Percentiles rank a stretch among this genome's conserved stretches.
Conservation (phyloP, 768 basidiomycete species). For the Galerina marginata region DNA sequence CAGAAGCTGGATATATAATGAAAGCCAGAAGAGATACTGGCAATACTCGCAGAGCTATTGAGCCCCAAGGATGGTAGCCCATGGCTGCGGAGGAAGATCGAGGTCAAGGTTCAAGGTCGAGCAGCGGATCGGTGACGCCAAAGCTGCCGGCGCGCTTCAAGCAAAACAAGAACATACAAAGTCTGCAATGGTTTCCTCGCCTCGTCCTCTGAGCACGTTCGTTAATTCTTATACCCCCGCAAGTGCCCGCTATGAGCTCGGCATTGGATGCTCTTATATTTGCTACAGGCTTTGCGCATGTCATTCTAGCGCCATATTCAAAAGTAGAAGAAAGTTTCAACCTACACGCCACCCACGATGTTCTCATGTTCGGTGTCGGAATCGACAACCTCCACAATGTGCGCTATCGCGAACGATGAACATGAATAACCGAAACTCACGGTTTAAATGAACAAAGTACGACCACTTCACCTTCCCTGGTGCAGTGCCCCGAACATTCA, state of each 20-base stretch:
- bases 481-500: constrained; percentile 86
- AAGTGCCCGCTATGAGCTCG: constrained; percentile 24
- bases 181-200: too few relatives aligned
- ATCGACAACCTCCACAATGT: constrained; percentile 52
- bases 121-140: too few relatives aligned
- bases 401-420: constrained; percentile 27
- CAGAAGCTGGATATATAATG: constrained; percentile 5
- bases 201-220: too few relatives aligned
- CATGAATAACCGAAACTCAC: neutral
- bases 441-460: constrained; percentile 54
- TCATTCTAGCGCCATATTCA: constrained; percentile 83
- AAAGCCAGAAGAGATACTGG: constrained; percentile 18
- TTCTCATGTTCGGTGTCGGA: constrained; percentile 74
- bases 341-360: constrained; percentile 89
- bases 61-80: constrained; percentile 8
- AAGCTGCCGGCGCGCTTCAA: too few relatives aligned
- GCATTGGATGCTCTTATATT: constrained; percentile 58
- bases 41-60: constrained; percentile 13
- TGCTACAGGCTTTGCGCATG: constrained; percentile 62
- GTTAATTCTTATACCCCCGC: too few relatives aligned
- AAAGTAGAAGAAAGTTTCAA: constrained; percentile 99
- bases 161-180: too few relatives aligned
- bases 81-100: constrained; percentile 10
- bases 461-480: constrained; percentile 92
- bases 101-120: neutral